A percentile compares a stretch with the other conserved stretches of the same genome.
Conservation (phyloP, 176 grass and related monocot species). For the Avena eriantha region DNA sequence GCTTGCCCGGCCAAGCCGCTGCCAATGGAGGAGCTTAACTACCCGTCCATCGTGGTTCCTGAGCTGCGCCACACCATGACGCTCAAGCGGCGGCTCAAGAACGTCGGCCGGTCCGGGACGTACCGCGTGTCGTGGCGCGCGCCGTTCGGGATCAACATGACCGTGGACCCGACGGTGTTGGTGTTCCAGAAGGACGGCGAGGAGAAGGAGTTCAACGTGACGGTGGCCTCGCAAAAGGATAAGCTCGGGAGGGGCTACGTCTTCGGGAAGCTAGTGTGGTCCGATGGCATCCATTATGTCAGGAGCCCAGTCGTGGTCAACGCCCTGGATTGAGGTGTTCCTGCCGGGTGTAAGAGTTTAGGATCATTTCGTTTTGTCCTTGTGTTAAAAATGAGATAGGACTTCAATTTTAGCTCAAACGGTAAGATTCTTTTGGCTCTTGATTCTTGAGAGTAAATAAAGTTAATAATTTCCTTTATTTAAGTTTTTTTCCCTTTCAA, state of each 20-base stretch:
- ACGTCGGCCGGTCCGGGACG: constrained; percentile 54
- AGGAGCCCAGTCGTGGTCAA: constrained; percentile 72
- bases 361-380: neutral
- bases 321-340: constrained; percentile 46
- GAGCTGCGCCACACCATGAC: constrained; percentile 41
- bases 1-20: constrained; percentile 45
- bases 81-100: constrained; percentile 62
- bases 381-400: neutral
- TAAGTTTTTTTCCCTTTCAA: neutral
- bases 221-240: constrained; percentile 41
- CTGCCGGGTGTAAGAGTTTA: neutral
- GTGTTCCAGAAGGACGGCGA: constrained; percentile 57
- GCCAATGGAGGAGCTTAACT: constrained; percentile 75
- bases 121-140: constrained; percentile 54
- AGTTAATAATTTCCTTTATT: no score
- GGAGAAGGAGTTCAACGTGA: constrained; percentile 62
- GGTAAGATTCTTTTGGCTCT: neutral
- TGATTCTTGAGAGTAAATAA: neutral
- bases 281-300: constrained; percentile 71
- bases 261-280: constrained; percentile 78
- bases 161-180: constrained; percentile 50
- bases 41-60: constrained; percentile 70
- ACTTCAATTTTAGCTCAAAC: neutral
- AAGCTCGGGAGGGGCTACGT: constrained; percentile 55
- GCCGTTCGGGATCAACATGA: constrained; percentile 49